Percentiles rank a stretch among this genome's conserved stretches.
These are phyloP conservation scores for Cadophora luteo-olivacea DNA, from an alignment of 2,329 filamentous ascomycete genomes.

Conservation along the genomic window DNA sequence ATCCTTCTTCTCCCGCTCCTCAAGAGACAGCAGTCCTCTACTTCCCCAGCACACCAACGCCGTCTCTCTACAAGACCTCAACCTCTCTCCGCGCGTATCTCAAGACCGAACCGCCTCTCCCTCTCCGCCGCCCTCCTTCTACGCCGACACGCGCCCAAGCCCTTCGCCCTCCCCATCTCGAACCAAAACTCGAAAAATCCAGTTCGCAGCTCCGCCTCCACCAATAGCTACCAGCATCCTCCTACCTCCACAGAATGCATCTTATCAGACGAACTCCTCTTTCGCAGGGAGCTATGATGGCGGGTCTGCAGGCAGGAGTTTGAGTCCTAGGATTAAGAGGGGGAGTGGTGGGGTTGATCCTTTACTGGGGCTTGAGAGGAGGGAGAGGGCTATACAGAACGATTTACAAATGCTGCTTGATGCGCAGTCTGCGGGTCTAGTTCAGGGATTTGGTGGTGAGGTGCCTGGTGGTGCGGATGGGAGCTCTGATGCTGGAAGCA, in stretches of 20 bases:
- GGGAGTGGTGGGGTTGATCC: conserved; percentile 36
- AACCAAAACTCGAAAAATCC: conserved; percentile 34
- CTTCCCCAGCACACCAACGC: conserved; percentile 34
- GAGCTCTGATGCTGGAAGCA: conserved; percentile 48
- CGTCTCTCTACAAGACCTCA: conserved; percentile 37
- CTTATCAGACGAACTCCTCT: not conserved
- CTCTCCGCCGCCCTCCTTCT: conserved; percentile 40
- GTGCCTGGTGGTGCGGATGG: conserved; percentile 41
- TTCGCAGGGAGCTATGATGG: conserved; percentile 13
- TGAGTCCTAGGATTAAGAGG: conserved; percentile 26
- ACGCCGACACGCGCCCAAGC: conserved; percentile 32
- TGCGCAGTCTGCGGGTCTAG: conserved; percentile 58
- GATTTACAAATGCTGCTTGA: conserved; percentile 65
- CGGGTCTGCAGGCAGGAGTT: conserved; percentile 16
- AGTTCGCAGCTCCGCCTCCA: conserved; percentile 42
- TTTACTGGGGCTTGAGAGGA: conserved; percentile 51
- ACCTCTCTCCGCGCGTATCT: conserved; percentile 34
- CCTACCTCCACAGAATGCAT: conserved; percentile 16
- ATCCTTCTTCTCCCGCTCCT: conserved; percentile 36
- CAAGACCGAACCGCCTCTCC: conserved; percentile 30
- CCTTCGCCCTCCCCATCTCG: conserved; percentile 29
- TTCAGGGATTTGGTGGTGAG: conserved; percentile 40
- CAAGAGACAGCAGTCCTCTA: conserved; percentile 34
- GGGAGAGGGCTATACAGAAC: conserved; percentile 59
- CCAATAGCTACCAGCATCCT: conserved; percentile 39